A percentile compares a stretch with the other conserved stretches of the same genome.
phyloP scores from a whole-genome alignment of 2,329 filamentous ascomycete species.

The Penicillium expansum region DNA sequence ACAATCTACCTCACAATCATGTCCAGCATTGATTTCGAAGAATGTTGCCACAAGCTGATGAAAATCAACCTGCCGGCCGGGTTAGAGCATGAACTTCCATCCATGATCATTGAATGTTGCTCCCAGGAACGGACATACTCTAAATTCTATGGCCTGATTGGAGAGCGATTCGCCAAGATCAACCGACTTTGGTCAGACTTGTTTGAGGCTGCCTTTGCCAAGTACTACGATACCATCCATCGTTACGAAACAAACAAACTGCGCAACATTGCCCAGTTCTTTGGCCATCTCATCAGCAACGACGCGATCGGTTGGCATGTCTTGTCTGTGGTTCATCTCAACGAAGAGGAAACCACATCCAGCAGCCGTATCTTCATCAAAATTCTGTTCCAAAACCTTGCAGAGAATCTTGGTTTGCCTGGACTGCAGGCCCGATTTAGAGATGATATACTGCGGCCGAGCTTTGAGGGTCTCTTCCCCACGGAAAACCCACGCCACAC shows the following conservation, averaged over 20 bases:
- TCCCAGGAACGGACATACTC: constrained; percentile 96
- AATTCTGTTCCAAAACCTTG: constrained; percentile 90
- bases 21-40: constrained; percentile 93
- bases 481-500: constrained; percentile 85
- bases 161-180: constrained; percentile 91
- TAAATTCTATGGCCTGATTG: constrained; percentile 94
- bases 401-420: constrained; percentile 79
- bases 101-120: constrained; percentile 96
- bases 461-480: constrained; percentile 83
- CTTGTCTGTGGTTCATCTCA: constrained; percentile 78
- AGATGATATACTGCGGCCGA: constrained; percentile 74
- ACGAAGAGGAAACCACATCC: constrained; percentile 94
- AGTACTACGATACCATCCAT: constrained; percentile 97
- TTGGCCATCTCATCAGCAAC: constrained; percentile 82
- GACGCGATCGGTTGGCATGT: constrained; percentile 93
- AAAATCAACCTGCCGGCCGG: constrained; percentile 84
- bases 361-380: constrained; percentile 98
- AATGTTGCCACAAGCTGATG: constrained; percentile 96
- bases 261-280: constrained; percentile 92
- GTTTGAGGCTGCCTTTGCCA: constrained; percentile 84
- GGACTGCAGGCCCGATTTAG: constrained; percentile 73
- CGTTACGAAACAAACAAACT: constrained; percentile 94
- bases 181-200: constrained; percentile 92
- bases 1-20: constrained; percentile 98
- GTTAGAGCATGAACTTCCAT: constrained; percentile 83